Evolutionary conservation across 345 rosid genomes (phyloP).

Genomic region (Hibiscus syriacus): DNA sequence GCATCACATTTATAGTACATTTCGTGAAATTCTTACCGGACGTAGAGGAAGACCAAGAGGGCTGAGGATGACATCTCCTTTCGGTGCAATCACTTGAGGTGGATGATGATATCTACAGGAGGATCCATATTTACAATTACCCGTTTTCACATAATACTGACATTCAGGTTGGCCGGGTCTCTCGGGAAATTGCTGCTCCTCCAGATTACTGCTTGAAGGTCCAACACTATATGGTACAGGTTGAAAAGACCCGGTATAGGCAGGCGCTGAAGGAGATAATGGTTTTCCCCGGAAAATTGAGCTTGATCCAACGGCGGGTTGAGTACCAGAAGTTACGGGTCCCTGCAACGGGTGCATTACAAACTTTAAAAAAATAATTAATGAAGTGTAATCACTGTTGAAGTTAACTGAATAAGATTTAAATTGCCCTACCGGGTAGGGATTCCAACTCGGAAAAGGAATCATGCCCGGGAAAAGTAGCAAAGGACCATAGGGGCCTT

Average conservation of each 20-base stretch:
- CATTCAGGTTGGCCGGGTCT: slow-evolving; percentile 87
- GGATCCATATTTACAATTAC: slow-evolving; percentile 77
- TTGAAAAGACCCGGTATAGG: slow-evolving; percentile 53
- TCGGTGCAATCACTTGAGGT: slow-evolving; percentile 37
- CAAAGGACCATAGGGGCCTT: no score
- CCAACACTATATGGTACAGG: slow-evolving; percentile 35
- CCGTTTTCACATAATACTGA: slow-evolving; percentile 73
- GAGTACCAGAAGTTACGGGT: slow-evolving; percentile 54
- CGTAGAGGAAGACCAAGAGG: slow-evolving; percentile 77
- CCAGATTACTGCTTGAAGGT: slow-evolving; percentile 47
- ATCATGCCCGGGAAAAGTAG: no score
- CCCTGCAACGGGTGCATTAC: slow-evolving; percentile 28
- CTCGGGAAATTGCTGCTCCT: slow-evolving; percentile 67
- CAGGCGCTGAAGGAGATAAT: slow-evolving; percentile 54
- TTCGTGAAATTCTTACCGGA: slow-evolving; percentile 46
- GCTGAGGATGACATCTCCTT: slow-evolving; percentile 41
- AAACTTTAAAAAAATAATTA: not conserved
- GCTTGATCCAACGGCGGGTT: slow-evolving; percentile 45
- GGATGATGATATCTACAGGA: slow-evolving; percentile 95
- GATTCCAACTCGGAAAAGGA: slow-evolving; percentile 41
- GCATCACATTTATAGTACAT: slow-evolving; percentile 3
- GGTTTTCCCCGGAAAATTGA: slow-evolving; percentile 50
- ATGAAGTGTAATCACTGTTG: not conserved
- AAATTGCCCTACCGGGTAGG: slow-evolving; percentile 51
- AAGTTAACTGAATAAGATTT: slow-evolving; percentile 9